phyloP scores from a whole-genome alignment of 257 asterid species.

The Solanum neorickii region DNA sequence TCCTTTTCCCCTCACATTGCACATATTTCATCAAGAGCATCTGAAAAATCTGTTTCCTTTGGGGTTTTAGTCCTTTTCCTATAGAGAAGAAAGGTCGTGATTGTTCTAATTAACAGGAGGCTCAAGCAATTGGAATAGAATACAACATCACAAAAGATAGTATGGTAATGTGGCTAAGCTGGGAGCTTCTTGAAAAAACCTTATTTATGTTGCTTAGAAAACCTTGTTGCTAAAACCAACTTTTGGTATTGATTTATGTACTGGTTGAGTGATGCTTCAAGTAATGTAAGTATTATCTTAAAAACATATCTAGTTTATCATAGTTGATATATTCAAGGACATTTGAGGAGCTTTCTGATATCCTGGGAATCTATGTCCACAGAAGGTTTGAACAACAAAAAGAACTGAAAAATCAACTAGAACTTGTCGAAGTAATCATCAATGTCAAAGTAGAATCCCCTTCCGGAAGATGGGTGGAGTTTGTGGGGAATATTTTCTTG shows the following conservation, averaged over 20 bases:
- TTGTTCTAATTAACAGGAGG: not conserved
- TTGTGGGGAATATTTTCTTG: not conserved
- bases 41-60: not conserved
- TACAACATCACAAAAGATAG: not conserved
- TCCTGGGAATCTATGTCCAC: not conserved
- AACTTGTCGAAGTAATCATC: not conserved
- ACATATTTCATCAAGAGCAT: not conserved
- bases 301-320: not conserved
- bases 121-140: not conserved
- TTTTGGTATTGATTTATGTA: not conserved
- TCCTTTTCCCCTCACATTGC: not conserved
- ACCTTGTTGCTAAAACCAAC: not conserved
- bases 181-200: not conserved
- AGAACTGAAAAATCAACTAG: not conserved
- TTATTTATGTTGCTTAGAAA: not conserved
- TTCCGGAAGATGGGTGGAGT: not conserved
- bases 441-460: not conserved
- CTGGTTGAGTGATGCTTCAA: not conserved
- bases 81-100: not conserved
- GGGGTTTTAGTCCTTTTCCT: not conserved
- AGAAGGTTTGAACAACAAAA: not conserved
- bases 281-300: not conserved
- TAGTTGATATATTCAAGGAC: not conserved
- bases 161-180: not conserved
- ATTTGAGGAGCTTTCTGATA: not conserved